Base-by-base conservation (phyloP, 2,329 filamentous ascomycete species). In the Exophiala alcalophila region DNA sequence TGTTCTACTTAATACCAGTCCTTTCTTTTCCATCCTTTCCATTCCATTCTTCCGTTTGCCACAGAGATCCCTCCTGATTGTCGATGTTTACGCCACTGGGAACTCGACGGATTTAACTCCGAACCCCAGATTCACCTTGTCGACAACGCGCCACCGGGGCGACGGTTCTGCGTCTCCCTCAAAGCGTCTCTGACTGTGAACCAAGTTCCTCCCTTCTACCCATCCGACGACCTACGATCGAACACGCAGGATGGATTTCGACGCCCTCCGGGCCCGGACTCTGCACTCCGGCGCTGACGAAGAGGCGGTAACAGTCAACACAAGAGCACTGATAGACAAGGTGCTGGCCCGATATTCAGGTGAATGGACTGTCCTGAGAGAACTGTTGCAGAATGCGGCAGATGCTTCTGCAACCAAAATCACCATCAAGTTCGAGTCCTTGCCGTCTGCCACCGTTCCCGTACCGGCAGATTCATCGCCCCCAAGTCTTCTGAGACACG, bases 231-330 rank as follows among this genome's bases (percentile, higher is more conserved):
- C 11, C 16, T 1, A 33, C 24, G 14, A 16, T 16, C 7, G 36
- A 25, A 23, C 24, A 16, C 9, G 16, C 20, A 38, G 7, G 4
- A 54, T 55, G 45, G 76, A 81, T 56, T 79, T 76, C 57, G 74
- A 74, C 60, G 54, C 83, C 60, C 74, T 98, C 53, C 85, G 88
- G 60, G 89, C 91, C 56, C 85, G 88, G 58, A 92, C 92, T 18
- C 78, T 98, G 70, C 81, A 78, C 43, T 84, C 87, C 44, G 86
- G 86, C 54, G 85, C 89, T 49, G 88, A 94, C 57, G 92, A 97
- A 65, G 92, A 97, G 66, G 92, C 92, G 28, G 92, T 98, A 43
- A 98, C 92, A 1, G 92, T 98, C 60, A 95, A 98, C 62, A 98
- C 92, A 34, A 78, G 94, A 60, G 92, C 92, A 29, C 68, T 98